Percentiles rank a stretch among this genome's conserved stretches.
Conservation (phyloP, 2,329 filamentous ascomycete species). For the Fusarium stilboides region DNA sequence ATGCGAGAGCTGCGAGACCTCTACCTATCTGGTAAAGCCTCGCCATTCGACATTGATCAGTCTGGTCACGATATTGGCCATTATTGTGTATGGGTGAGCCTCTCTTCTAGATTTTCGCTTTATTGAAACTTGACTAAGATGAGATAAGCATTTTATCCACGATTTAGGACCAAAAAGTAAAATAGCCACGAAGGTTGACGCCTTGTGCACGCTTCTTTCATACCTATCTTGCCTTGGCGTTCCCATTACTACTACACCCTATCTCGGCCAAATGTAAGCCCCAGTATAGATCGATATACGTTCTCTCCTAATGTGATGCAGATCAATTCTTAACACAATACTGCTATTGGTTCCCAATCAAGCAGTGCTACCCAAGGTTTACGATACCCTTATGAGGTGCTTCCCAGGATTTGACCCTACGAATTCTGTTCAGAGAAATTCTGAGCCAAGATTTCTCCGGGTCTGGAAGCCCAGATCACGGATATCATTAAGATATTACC, state of each 20-base stretch:
- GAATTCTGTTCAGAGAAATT: too few relatives aligned
- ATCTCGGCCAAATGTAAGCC: neutral
- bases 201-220: neutral
- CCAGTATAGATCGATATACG: fast-evolving
- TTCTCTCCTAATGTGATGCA: neutral
- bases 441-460: too few relatives aligned
- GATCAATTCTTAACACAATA: neutral
- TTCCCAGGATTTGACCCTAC: too few relatives aligned
- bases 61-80: neutral
- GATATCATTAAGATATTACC: neutral
- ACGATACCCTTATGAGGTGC: too few relatives aligned
- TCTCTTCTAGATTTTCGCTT: neutral
- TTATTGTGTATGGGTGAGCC: neutral
- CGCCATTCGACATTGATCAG: neutral
- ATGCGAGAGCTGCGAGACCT: neutral
- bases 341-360: fast-evolving
- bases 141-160: too few relatives aligned
- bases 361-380: too few relatives aligned
- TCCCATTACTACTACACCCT: neutral
- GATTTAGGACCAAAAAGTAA: fast-evolving
- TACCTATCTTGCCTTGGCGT: neutral
- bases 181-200: fast-evolving
- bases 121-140: too few relatives aligned
- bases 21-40: neutral
- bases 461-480: too few relatives aligned